These are phyloP conservation scores for Lactifluus pinguis DNA, from an alignment of 768 basidiomycete genomes.

Conservation along the genomic window DNA sequence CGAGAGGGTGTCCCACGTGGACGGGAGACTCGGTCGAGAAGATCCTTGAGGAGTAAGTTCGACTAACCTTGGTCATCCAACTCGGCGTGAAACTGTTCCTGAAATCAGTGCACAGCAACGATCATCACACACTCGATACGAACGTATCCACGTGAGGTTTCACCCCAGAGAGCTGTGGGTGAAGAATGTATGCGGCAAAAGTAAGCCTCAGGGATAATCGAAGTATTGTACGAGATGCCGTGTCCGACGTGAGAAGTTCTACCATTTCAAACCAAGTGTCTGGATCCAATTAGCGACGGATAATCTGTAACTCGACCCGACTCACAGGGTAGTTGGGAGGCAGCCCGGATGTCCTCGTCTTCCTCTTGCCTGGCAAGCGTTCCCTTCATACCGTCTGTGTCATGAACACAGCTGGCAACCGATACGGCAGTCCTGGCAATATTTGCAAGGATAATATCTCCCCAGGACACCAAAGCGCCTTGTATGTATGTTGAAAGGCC, in stretches of 20 bases:
- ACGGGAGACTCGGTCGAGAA: not conserved
- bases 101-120: constrained; percentile 13
- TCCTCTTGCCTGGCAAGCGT: constrained; percentile 35
- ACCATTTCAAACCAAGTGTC: constrained; percentile 47
- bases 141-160: constrained; percentile 19
- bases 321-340: constrained; percentile 60
- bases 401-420: constrained; percentile 24
- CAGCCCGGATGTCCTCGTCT: constrained; percentile 47
- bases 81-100: not conserved
- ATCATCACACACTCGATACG: not conserved
- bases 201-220: constrained; percentile 48
- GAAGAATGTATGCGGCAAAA: constrained; percentile 48
- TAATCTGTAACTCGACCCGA: not conserved
- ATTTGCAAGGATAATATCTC: constrained; percentile 49
- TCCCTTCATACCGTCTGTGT: constrained; percentile 13
- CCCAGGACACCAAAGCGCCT: constrained; percentile 40
- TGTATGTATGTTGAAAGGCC: constrained; percentile 15
- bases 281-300: constrained; percentile 23
- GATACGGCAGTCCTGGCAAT: constrained; percentile 33
- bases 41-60: constrained; percentile 6
- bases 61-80: not conserved
- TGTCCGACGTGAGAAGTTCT: constrained; percentile 36
- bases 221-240: constrained; percentile 50
- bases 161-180: constrained; percentile 29
- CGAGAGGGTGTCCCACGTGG: not conserved